Conservation (phyloP, 768 basidiomycete genomes). For the Phylloporus sp. region DNA sequence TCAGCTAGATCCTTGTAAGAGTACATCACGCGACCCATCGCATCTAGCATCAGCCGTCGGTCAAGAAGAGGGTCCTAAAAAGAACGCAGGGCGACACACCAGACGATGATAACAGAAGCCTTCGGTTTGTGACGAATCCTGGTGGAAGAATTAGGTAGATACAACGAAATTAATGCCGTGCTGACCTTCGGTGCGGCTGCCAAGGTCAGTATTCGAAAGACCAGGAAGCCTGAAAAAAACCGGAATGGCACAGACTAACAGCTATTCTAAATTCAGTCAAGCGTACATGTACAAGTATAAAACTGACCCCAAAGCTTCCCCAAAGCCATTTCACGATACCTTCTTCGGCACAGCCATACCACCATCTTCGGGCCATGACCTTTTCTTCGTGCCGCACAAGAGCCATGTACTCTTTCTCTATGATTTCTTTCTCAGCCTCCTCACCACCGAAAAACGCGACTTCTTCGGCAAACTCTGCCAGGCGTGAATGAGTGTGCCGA, state of each 20-base stretch:
- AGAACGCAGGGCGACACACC: conserved; percentile 37
- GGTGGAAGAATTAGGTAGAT: background rate
- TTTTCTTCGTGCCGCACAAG: conserved; percentile 82
- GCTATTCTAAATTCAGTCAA: conserved; percentile 36
- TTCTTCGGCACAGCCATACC: conserved; percentile 91
- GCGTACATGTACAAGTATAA: background rate
- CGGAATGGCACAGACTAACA: conserved; percentile 87
- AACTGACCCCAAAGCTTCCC: conserved; percentile 88
- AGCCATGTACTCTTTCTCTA: conserved; percentile 84
- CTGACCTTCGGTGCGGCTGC: conserved; percentile 82
- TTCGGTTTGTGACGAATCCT: conserved; percentile 97
- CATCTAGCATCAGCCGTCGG: conserved; percentile 48
- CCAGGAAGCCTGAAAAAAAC: conserved; percentile 89
- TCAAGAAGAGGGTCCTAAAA: background rate
- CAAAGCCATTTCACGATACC: conserved; percentile 96
- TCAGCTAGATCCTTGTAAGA: conserved; percentile 96
- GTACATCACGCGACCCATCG: conserved; percentile 94
- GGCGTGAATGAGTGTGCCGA: conserved; percentile 86
- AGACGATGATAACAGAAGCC: conserved; percentile 82
- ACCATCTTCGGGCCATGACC: conserved; percentile 75
- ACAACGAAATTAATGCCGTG: background rate
- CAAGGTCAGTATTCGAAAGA: conserved; percentile 60
- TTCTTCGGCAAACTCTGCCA: conserved; percentile 86
- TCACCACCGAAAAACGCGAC: conserved; percentile 87
- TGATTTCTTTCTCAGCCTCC: conserved; percentile 82